Conservation (phyloP, 2,329 filamentous ascomycete genomes). For the Botryotinia narcissicola region DNA sequence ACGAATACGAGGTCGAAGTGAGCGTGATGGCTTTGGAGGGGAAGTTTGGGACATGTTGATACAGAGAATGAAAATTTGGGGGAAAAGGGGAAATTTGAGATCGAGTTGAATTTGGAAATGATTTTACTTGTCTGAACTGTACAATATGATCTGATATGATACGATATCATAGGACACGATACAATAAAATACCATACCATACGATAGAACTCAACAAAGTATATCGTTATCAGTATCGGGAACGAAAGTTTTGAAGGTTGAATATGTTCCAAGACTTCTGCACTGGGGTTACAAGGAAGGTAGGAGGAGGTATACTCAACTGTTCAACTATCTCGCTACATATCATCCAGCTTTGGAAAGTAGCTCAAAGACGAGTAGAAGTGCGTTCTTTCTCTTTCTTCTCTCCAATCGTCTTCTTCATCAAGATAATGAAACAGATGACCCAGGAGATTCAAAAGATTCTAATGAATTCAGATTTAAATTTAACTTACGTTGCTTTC, state of each 20-base stretch:
- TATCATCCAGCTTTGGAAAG: slow-evolving; percentile 15
- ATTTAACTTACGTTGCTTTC: slow-evolving; percentile 82
- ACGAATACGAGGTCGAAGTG: not conserved
- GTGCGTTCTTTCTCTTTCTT: not conserved
- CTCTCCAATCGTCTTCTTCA: not conserved
- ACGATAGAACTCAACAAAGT: not conserved
- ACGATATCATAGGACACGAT: not conserved
- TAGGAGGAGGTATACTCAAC: not conserved
- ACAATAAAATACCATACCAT: not conserved
- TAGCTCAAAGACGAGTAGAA: not conserved
- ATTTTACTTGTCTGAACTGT: not conserved
- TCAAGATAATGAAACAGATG: not conserved
- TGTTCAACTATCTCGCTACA: slow-evolving; percentile 1
- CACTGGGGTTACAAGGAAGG: not conserved
- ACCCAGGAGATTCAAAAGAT: not conserved
- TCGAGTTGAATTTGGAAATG: not conserved
- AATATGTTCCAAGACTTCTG: not conserved
- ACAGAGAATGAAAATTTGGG: not conserved
- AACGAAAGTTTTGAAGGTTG: not conserved
- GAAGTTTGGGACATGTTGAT: not conserved
- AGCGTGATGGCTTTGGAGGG: not conserved
- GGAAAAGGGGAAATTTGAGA: not conserved
- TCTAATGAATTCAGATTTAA: not conserved
- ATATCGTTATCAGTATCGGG: not conserved
- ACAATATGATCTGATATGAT: not conserved